phyloP scores from a whole-genome alignment of 805 yeast genomes.

The Nematodospora valgi region DNA sequence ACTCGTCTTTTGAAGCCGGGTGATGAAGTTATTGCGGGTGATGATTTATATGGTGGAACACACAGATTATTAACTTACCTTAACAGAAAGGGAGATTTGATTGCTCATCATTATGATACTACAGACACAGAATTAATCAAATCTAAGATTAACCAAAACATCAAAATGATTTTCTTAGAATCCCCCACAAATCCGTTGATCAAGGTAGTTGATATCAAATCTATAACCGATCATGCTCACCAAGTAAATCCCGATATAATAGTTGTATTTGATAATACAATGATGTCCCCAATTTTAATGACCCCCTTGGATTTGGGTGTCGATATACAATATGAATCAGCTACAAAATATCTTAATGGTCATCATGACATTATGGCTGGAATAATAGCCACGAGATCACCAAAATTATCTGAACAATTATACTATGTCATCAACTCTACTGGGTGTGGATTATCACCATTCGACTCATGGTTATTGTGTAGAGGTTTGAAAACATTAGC shows the following conservation, averaged over 20 bases:
- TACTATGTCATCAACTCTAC: constrained; percentile 82
- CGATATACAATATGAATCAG: constrained; percentile 91
- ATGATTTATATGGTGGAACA: constrained; percentile 92
- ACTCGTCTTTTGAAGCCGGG: constrained; percentile 72
- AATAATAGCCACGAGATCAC: constrained; percentile 66
- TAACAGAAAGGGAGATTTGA: constrained; percentile 58
- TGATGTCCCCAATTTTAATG: constrained; percentile 91
- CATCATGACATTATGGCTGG: constrained; percentile 99
- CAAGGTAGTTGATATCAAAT: constrained; percentile 76
- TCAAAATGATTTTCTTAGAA: constrained; percentile 81
- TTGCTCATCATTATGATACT: constrained; percentile 77
- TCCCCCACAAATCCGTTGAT: constrained; percentile 93
- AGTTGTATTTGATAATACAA: constrained; percentile 90
- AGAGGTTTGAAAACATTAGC: constrained; percentile 89
- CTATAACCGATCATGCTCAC: constrained; percentile 66
- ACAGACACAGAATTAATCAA: constrained; percentile 63
- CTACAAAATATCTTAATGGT: constrained; percentile 88
- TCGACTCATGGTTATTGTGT: constrained; percentile 85
- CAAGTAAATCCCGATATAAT: constrained; percentile 60
- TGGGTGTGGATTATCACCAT: constrained; percentile 90
- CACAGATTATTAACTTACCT: constrained; percentile 78
- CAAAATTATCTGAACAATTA: constrained; percentile 62
- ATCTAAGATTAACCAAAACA: constrained; percentile 50
- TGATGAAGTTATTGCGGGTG: constrained; percentile 92
- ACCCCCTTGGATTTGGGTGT: constrained; percentile 83